Evolutionary conservation across 106 monocot genomes (phyloP).

Genomic region (Platanthera guangdongensis): DNA sequence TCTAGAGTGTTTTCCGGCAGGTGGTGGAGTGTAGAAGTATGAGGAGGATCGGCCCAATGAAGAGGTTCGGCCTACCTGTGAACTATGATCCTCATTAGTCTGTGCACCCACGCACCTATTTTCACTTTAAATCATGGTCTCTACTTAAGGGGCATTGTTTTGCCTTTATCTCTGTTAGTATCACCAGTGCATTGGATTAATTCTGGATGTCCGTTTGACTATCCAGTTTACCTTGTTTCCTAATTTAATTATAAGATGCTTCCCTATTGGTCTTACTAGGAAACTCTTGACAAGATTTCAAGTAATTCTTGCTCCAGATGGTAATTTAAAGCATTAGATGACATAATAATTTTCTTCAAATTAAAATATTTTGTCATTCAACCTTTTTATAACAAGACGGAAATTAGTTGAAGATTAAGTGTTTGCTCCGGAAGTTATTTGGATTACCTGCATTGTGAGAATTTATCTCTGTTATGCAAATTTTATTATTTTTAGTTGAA

Average conservation of each 20-base stretch:
- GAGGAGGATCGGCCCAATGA: too few relatives aligned
- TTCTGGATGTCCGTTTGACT: too few relatives aligned
- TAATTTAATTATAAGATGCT: too few relatives aligned
- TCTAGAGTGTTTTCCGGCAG: too few relatives aligned
- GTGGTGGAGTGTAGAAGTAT: too few relatives aligned
- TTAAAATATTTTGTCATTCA: not conserved
- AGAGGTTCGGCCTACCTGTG: too few relatives aligned
- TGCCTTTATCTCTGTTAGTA: not conserved
- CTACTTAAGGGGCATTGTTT: not conserved
- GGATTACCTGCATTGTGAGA: slow-evolving; percentile 19
- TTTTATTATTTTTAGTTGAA: not conserved
- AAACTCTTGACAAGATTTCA: not conserved
- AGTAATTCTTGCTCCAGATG: not conserved
- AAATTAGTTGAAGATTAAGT: slow-evolving; percentile 13
- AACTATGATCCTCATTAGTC: too few relatives aligned
- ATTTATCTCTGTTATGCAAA: slow-evolving; percentile 8
- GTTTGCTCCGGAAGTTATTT: slow-evolving; percentile 28
- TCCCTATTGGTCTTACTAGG: not conserved
- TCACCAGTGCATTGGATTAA: not conserved
- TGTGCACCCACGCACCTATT: not conserved
- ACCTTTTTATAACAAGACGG: not conserved
- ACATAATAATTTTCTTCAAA: not conserved
- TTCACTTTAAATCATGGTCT: not conserved
- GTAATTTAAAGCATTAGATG: not conserved
- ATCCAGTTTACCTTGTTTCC: too few relatives aligned